These are phyloP conservation scores for Ustilago lituana DNA, from an alignment of 1,284 basidiomycete genomes.

Conservation along the genomic window DNA sequence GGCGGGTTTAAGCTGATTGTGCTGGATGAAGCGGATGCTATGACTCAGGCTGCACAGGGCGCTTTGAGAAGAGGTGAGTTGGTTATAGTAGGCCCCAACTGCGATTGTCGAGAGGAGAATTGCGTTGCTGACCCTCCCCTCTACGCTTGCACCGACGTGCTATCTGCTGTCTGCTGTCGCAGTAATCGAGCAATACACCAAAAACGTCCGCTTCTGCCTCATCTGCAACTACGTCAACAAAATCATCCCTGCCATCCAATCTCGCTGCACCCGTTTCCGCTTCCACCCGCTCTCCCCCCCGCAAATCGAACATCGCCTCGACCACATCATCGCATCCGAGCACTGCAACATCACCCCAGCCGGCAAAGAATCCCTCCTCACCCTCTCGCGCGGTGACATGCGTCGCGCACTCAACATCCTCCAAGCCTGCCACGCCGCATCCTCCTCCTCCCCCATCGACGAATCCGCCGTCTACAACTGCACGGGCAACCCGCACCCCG, in stretches of 20 bases:
- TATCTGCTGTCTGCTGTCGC: not conserved
- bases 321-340: slow-evolving; percentile 84
- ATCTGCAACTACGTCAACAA: slow-evolving; percentile 99
- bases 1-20: slow-evolving; percentile 89
- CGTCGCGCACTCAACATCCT: slow-evolving; percentile 92
- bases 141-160: not conserved
- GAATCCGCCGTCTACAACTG: slow-evolving; percentile 95
- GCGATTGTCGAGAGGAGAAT: too few species aligned
- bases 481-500: slow-evolving; percentile 93
- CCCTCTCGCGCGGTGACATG: slow-evolving; percentile 96
- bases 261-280: slow-evolving; percentile 91
- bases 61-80: slow-evolving; percentile 81
- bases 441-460: slow-evolving; percentile 76
- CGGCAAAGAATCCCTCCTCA: slow-evolving; percentile 87
- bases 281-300: slow-evolving; percentile 91
- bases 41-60: slow-evolving; percentile 97
- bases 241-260: slow-evolving; percentile 97
- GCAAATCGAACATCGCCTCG: slow-evolving; percentile 85
- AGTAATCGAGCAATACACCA: slow-evolving; percentile 98
- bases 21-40: slow-evolving; percentile 99
- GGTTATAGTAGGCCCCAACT: too few species aligned
- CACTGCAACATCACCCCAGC: slow-evolving; percentile 84
- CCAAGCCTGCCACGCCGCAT: slow-evolving; percentile 97
- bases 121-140: too few species aligned
- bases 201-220: slow-evolving; percentile 98